Base-by-base conservation (phyloP, 2,329 filamentous ascomycete genomes). In the Fonsecaea erecta region DNA sequence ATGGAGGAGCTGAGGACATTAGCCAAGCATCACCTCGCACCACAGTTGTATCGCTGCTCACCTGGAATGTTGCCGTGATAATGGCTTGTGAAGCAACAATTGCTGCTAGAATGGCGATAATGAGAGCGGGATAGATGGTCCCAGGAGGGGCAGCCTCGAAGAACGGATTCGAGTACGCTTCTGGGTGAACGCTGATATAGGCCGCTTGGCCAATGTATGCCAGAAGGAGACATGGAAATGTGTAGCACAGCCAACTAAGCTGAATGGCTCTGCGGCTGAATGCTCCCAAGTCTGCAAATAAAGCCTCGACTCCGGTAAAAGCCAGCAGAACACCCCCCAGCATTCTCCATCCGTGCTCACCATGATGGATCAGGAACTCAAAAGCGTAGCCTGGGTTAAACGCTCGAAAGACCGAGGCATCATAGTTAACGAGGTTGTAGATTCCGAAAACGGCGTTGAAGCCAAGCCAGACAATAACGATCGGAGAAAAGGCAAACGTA, bases 31-130 rank as follows among this genome's bases (percentile, higher is more conserved):
- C 61, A 7, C n/a, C 24, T 28, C 14, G n/a, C 51, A 30, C 24
- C 18, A 24, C 32, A 62, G 34, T 18, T 35, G 6, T 52, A 3
- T n/a, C 16, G 12, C n/a, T 3, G 26, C 16, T 32, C 74, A 85
- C 80, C 76, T 91, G 89, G 68, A 93, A 93, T 0, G 88, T 87
- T 7, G 86, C 87, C 0, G 90, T 93, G 57, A 93, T 92, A 78
- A 93, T 89, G 9, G 90, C 90, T 70, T 93, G 90, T 3, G 87
- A 90, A 0, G 90, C 90, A 11, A 93, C 90, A 70, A 93, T 86
- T 28, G 89, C 88, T 3, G 89, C 88, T 2, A 90, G 77, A 8
- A 92, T 83, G 0, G 90, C 89, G 54, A 92, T 77, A 2, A 93
- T 82, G 30, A 93, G 78, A 61, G 84, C 85, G 3, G 88, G 88